Evolutionary conservation across 1,284 basidiomycete genomes (phyloP), one percentile per base, ranked within the genome.

Genomic region (Cutaneotrichosporon spelunceum): DNA sequence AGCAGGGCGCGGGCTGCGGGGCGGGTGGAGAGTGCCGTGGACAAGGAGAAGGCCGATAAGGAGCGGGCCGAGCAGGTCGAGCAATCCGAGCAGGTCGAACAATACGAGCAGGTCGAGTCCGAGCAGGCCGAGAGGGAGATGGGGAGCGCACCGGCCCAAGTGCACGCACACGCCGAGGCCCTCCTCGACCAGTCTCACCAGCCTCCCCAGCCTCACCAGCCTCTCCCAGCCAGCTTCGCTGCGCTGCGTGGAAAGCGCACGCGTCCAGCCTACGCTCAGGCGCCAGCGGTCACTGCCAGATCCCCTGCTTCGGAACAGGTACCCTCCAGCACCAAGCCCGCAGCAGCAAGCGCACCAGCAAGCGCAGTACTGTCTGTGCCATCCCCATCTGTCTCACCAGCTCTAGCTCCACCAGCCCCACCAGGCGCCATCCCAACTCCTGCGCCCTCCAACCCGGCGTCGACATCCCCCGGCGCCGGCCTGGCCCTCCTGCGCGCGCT

Each of bases 401-500:
- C 21, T 1, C 1, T 39, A 27, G 13, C 42, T 7, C 13, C 19
- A 14, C n/a, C 42, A 13, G 7, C 23, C 5, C 27, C 57, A 19
- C 30, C 33, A 26, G 34, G 23, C 42, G 10, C 59, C 23, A 29
- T 55, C 33, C 48, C 56, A 34, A 42, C 60, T 36, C 24, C 47
- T 47, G 27, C 57, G 30, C 60, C 67, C 10, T 6, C 68, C 19
- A 59, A 70, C 55, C 67, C 71, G 1, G 29, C 49, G 3, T 74
- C 73, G 0, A 69, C 66, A 0, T 59, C 68, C 6, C 67, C 71
- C 10, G 74, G 74, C 9, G 53, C 74, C 1, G 74, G 72, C 24
- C 66, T 77, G 7, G 52, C 66, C 21, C 68, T 77, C 54, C 60
- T 77, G 0, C 67, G 70, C 21, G 58, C 69, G 4, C 59, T 75